Base-by-base conservation (phyloP, 2,329 filamentous ascomycete species). In the Arthrobotrys musiformis region DNA sequence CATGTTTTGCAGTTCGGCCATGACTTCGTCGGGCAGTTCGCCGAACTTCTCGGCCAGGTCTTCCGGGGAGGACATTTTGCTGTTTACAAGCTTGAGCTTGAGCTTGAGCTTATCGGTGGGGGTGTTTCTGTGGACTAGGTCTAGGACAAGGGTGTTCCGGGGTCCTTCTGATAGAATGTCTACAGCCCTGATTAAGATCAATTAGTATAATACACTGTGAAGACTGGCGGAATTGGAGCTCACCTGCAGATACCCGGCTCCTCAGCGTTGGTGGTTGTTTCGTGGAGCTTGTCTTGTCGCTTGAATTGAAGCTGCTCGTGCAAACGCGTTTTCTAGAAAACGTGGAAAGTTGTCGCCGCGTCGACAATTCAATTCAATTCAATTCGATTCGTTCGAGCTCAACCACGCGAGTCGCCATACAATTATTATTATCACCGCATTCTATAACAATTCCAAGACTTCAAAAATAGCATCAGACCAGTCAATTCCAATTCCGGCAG, bases 1-100 rank as follows among this genome's bases (percentile, higher is more conserved):
- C 82, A 97, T 96, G 73, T 93, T 96, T 82, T 91, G 88, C 80
- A 99, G 86, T 85, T 97, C 94, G 64, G 87, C 86, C 79, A 93
- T 85, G 70, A 98, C 88, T 83, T 98, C 94, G 79, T 90, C 86
- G 78, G 93, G 89, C 4, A 98, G 86, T 40, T 88, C 85, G 85
- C 87, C 82, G 83, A 86, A 81, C 83, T 86, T 81, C 81, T 85
- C 75, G 84, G 86, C 84, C 89, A 94, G 85, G 86, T 86, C 82
- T 87, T 86, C 87, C 42, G 83, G 83, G 76, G 86, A 86, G 46
- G 86, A 85, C 87, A 88, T 89, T 17, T 66, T 44, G 37, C n/a
- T 63, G 22, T 13, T 15, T n/a, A n/a, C n/a, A n/a, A n/a, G n/a
- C n/a, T n/a, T n/a, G n/a, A n/a, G n/a, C n/a, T n/a, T n/a, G n/a